phyloP scores from a whole-genome alignment of 1,139 yeast genomes.

The Trichomonascaceae sp. region DNA sequence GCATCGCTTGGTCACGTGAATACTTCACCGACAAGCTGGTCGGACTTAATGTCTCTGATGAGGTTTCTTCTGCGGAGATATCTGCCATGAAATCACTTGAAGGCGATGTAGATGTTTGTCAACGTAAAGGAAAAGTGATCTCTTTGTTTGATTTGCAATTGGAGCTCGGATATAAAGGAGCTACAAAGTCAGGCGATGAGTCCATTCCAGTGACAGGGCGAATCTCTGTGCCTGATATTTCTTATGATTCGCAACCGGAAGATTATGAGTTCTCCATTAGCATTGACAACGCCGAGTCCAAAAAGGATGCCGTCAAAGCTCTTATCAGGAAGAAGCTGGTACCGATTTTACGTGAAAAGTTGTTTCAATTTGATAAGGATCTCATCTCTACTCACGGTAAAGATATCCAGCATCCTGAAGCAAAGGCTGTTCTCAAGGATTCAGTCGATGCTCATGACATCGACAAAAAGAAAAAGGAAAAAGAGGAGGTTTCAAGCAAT shows the following conservation, averaged over 20 bases:
- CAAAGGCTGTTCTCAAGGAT: constrained; percentile 51
- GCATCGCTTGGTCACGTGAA: constrained; percentile 80
- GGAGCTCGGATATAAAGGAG: constrained; percentile 55
- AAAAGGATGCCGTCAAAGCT: constrained; percentile 45
- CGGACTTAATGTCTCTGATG: constrained; percentile 39
- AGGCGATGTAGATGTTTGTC: constrained; percentile 96
- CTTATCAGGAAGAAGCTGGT: constrained; percentile 55
- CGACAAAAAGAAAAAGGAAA: constrained; percentile 12
- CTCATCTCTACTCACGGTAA: constrained; percentile 70
- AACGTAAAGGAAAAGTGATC: constrained; percentile 93
- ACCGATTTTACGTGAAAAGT: constrained; percentile 58
- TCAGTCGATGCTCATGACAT: constrained; percentile 14
- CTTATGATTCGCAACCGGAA: constrained; percentile 83
- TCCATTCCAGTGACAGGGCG: constrained; percentile 49
- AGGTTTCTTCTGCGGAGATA: constrained; percentile 40
- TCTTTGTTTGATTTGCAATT: constrained; percentile 79
- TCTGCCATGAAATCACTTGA: constrained; percentile 61
- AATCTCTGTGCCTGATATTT: constrained; percentile 82
- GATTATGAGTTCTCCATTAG: constrained; percentile 80
- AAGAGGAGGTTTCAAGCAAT: constrained; percentile 39
- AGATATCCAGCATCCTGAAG: constrained; percentile 76
- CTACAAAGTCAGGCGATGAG: constrained; percentile 32
- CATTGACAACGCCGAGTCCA: constrained; percentile 48
- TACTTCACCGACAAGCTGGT: constrained; percentile 61
- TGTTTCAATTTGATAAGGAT: constrained; percentile 67